Percentiles rank a stretch among this genome's conserved stretches.
Evolutionary conservation across 208 protist genomes (phyloP).

Genomic region (Trypanosoma cruzi): DNA sequence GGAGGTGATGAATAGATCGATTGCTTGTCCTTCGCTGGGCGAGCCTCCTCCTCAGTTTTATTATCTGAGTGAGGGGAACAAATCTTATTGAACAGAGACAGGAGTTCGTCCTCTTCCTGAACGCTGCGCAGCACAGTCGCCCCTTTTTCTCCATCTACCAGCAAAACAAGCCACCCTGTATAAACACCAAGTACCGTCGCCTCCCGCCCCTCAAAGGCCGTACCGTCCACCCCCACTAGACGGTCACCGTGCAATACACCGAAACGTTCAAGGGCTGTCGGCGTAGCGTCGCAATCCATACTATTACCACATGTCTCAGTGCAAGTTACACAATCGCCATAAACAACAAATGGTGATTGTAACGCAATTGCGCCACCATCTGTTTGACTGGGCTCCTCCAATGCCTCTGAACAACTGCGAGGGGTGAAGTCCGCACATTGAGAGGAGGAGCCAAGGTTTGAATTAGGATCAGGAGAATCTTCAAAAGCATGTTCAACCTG

Average conservation of each 20-base stretch:
- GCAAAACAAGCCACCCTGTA: conserved; percentile 38
- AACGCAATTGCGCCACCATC: background rate
- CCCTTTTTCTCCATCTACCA: conserved; percentile 38
- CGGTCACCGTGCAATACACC: conserved; percentile 52
- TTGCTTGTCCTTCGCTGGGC: conserved; percentile 3
- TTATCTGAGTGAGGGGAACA: background rate
- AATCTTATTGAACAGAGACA: conserved; percentile 35
- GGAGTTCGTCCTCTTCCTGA: conserved; percentile 18
- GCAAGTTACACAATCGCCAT: conserved; percentile 31
- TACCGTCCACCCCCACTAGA: conserved; percentile 11
- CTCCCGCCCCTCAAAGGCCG: conserved; percentile 8
- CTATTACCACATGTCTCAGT: conserved; percentile 40
- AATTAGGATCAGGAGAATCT: background rate
- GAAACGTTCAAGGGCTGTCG: conserved; percentile 29
- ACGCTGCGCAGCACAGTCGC: conserved; percentile 32
- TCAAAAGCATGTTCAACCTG: background rate
- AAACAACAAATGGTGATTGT: conserved; percentile 31
- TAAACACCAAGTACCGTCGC: conserved; percentile 37
- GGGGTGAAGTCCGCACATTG: conserved; percentile 1
- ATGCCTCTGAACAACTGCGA: background rate
- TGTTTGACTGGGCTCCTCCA: background rate
- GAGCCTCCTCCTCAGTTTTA: background rate
- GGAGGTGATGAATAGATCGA: background rate
- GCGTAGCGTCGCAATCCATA: conserved; percentile 38
- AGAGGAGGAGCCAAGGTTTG: background rate